Base-by-base conservation (phyloP, 2,329 filamentous ascomycete species). In the Fusarium sp. region DNA sequence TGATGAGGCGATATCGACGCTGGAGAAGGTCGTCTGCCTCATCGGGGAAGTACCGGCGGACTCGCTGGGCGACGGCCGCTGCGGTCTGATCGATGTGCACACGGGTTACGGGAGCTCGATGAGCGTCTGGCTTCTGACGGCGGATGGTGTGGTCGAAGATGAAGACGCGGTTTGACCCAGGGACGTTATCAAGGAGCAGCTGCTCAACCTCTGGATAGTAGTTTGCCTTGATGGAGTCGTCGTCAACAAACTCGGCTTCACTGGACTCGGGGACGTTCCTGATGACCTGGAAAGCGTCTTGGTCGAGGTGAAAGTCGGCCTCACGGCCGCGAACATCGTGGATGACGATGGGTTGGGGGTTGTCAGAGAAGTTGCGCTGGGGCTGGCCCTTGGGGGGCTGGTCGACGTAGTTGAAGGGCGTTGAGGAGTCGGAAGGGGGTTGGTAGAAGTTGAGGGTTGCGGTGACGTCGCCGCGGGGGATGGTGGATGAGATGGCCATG, bases 81-180 rank as follows among this genome's bases (percentile, higher is more conserved):
- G 88, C 83, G 0, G 94, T 97, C 83, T 98, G 95, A 81, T 98
- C 95, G 71, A 97, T 93, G 82, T 98, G 95, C 0, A 93, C 93
- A 45, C 89, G 83, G 14, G 86, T 89, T 0, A 97, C 94, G 2
- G 95, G 94, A 2, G 85, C 86, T 57, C 95, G 90, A n/a, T 82
- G 81, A 0, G 93, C 89, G 63, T 85, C 82, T 0, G 91, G 88
- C 2, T 83, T 80, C 13, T 90, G 86, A 47, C 93, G 90, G n/a
- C 95, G 92, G 81, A 97, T 90, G 9, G 95, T 97, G 85, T 98
- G 94, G 86, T 97, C 95, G 84, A 97, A 98, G 80, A 97, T 85
- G 75, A 94, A 85, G 33, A 97, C 86, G 6, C 88, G 87, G 66
- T 89, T 87, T 29, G 90, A 88, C 63, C 92, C 93, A 0, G 92